Percentiles rank a stretch among this genome's conserved stretches.
These are phyloP conservation scores for Mariannaea elegans DNA, from an alignment of 2,329 filamentous ascomycete genomes.

Conservation along the genomic window DNA sequence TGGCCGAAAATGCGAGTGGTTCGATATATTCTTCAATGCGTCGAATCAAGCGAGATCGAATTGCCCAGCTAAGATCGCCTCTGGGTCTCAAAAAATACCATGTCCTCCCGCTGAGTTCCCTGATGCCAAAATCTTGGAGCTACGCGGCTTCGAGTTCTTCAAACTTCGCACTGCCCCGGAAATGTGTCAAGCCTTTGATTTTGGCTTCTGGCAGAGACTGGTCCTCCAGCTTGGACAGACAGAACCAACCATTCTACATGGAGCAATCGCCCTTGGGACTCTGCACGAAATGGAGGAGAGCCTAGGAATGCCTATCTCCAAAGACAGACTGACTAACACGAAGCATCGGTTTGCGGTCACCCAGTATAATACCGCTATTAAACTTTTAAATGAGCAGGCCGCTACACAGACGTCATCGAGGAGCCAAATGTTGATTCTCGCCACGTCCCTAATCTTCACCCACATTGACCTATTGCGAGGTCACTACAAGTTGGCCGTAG, in stretches of 20 bases:
- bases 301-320: slow-evolving; percentile 8
- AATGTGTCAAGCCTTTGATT: slow-evolving; percentile 9
- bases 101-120: slow-evolving; percentile 1
- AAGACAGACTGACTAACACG: neutral
- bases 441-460: slow-evolving; percentile 6
- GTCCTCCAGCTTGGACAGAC: slow-evolving; percentile 3
- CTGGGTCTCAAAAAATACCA: neutral
- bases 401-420: neutral
- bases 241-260: slow-evolving; percentile 2
- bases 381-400: neutral
- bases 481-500: neutral
- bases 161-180: slow-evolving; percentile 1
- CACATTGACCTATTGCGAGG: slow-evolving; percentile 9
- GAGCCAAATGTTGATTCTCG: neutral
- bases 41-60: neutral
- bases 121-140: slow-evolving; percentile 5
- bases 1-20: slow-evolving; percentile 2
- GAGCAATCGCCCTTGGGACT: slow-evolving; percentile 5
- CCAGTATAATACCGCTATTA: slow-evolving; percentile 9
- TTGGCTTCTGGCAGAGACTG: slow-evolving; percentile 6
- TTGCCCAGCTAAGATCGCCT: neutral
- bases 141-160: slow-evolving; percentile 9
- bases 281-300: slow-evolving; percentile 6
- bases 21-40: neutral
- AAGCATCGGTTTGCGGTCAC: slow-evolving; percentile 6